Percentiles rank a stretch among this genome's conserved stretches.
Evolutionary conservation across 345 rosid species (phyloP).

Genomic region (Eucalyptus tenuipes): DNA sequence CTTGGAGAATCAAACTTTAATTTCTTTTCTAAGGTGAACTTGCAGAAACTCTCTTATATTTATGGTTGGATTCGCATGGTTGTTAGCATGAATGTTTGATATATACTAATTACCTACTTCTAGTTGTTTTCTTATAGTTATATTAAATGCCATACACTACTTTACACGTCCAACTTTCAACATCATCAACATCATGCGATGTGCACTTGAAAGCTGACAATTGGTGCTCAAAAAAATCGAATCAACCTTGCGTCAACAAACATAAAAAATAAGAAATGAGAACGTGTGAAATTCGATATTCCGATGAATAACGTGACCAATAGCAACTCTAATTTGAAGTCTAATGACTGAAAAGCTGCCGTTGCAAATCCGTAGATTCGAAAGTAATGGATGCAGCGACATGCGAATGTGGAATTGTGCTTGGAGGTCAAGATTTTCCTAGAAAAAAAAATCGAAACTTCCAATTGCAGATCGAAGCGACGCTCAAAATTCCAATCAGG

Average conservation of each 20-base stretch:
- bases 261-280: not conserved
- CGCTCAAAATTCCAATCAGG: not conserved
- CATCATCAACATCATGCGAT: not conserved
- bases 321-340: not conserved
- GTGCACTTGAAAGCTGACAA: not conserved
- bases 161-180: not conserved
- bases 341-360: not conserved
- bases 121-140: not conserved
- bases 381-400: not conserved
- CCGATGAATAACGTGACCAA: not conserved
- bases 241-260: not conserved
- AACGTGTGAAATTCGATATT: not conserved
- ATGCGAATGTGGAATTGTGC: not conserved
- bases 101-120: not conserved
- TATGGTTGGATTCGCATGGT: not conserved
- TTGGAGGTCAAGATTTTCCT: not conserved
- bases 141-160: not conserved
- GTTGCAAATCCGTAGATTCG: not conserved
- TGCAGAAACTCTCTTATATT: not conserved
- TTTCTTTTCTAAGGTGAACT: not conserved
- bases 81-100: not conserved
- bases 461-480: not conserved
- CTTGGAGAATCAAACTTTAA: not conserved
- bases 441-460: not conserved
- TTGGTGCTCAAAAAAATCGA: not conserved